Evolutionary conservation across 257 asterid species (phyloP).

Genomic region (Solanum pinnatisectum): DNA sequence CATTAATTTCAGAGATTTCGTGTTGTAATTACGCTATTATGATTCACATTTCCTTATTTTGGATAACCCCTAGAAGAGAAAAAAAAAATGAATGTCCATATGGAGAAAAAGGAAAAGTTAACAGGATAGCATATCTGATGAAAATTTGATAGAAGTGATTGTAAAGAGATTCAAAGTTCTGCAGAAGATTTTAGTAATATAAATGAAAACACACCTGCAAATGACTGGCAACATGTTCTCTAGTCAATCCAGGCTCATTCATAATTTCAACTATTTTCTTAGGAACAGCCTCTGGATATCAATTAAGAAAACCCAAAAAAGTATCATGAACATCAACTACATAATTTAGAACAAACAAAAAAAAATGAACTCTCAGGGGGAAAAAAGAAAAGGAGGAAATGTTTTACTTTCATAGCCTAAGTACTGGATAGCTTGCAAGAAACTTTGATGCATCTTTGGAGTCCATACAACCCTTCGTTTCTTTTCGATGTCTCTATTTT

Average conservation of each 20-base stretch:
- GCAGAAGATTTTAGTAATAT: background rate
- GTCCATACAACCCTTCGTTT: conserved; percentile 62
- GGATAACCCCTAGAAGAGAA: background rate
- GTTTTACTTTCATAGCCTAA: conserved; percentile 45
- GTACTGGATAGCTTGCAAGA: conserved; percentile 47
- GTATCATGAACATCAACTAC: background rate
- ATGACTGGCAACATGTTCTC: conserved; percentile 82
- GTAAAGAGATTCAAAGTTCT: background rate
- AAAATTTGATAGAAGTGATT: background rate
- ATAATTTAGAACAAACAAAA: background rate
- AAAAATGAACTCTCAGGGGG: background rate
- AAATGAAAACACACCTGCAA: conserved; percentile 46
- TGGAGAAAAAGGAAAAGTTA: background rate
- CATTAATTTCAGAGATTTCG: conserved; percentile 22
- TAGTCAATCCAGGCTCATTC: conserved; percentile 53
- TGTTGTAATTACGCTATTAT: background rate
- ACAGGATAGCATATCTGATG: background rate
- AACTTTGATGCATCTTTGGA: conserved; percentile 44
- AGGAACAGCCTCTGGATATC: conserved; percentile 50
- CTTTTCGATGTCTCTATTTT: conserved; percentile 16
- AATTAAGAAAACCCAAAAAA: background rate
- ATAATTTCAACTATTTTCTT: conserved; percentile 62
- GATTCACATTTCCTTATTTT: background rate
- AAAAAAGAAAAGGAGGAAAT: background rate
- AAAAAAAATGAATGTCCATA: background rate